These are phyloP conservation scores for Cardamine chenopodiifolia DNA, from an alignment of 345 rosid species.

Conservation along the genomic window DNA sequence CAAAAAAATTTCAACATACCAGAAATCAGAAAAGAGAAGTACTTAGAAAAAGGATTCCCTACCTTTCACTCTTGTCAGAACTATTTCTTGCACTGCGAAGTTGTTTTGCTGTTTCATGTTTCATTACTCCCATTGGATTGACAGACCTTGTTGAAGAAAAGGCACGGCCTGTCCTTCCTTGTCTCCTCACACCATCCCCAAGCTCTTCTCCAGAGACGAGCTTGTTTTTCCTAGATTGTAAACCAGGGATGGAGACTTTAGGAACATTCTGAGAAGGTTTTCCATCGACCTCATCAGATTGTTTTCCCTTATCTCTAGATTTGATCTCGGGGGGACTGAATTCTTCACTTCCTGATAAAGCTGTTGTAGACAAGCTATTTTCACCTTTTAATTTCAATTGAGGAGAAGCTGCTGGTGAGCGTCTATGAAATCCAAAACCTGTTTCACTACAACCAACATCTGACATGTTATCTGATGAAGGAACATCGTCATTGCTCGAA, in stretches of 20 bases:
- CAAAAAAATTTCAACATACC: conserved; percentile 16
- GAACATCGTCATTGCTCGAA: conserved; percentile 77
- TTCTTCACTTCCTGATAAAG: conserved; percentile 93
- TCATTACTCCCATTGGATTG: conserved; percentile 63
- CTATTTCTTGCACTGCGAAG: conserved; percentile 76
- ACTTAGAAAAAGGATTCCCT: conserved; percentile 35
- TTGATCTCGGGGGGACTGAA: conserved; percentile 73
- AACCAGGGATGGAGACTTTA: conserved; percentile 59
- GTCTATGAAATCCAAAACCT: conserved; percentile 73
- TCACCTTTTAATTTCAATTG: conserved; percentile 76
- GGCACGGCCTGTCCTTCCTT: conserved; percentile 85
- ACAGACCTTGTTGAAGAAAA: conserved; percentile 64
- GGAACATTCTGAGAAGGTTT: conserved; percentile 65
- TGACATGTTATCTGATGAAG: conserved; percentile 66
- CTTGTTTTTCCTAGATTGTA: conserved; percentile 77
- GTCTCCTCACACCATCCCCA: conserved; percentile 84
- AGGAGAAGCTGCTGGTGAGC: conserved; percentile 69
- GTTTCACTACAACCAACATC: conserved; percentile 71
- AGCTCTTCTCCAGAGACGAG: conserved; percentile 61
- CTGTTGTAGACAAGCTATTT: conserved; percentile 62
- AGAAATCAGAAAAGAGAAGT: conserved; percentile 14
- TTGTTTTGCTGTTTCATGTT: conserved; percentile 83
- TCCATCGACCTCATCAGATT: conserved; percentile 72
- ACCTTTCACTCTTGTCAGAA: conserved; percentile 88
- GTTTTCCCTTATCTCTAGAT: conserved; percentile 76